Evolutionary conservation across 345 rosid genomes (phyloP), one percentile per base, ranked within the genome.

Genomic region (Sisymbrium altissimum): DNA sequence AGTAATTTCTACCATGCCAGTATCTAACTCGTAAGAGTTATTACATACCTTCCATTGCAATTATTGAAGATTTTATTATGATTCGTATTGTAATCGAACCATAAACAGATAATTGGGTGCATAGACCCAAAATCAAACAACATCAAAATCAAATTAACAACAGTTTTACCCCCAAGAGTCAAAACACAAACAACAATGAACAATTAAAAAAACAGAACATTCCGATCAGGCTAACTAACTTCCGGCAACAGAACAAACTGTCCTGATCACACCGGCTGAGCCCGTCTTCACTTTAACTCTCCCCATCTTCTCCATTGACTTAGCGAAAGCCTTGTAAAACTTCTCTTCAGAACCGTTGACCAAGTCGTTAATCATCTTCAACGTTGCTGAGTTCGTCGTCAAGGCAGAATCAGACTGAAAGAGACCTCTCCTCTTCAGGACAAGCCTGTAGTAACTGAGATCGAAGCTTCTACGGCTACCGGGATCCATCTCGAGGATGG

Each of bases 291-390:
- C 98, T 41, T 88, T 64, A 54, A 84, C 54, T 57, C 83, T 72
- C 8, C 88, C 93, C 94, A 91, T 80, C 80, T 87, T 91, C 86
- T 88, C 97, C 94, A 93, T 82, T 4, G 97, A 83, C 21, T 39
- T 44, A 4, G 86, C 92, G 27, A 93, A 93, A 36, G 87, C 88
- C 25, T 78, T 74, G 17, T 43, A 89, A 80, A 89, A 89, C 52
- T 75, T 81, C 2, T 77, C 8, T 5, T 66, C 55, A 1, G 98
- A 73, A 21, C 92, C 96, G 5, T 77, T 54, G 10, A 85, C 82
- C 11, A 91, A 73, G 43, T 84, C 82, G 27, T 80, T 81, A 52
- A 91, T 56, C 64, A 43, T 52, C 61, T 83, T 70, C 64, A 85
- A 56, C 5, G 96, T 81, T 1, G 74, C 71, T 4, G 89, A 73